Evolutionary conservation across 176 grass and related monocot species (phyloP).

Genomic region (Urochloa ruziziensis): DNA sequence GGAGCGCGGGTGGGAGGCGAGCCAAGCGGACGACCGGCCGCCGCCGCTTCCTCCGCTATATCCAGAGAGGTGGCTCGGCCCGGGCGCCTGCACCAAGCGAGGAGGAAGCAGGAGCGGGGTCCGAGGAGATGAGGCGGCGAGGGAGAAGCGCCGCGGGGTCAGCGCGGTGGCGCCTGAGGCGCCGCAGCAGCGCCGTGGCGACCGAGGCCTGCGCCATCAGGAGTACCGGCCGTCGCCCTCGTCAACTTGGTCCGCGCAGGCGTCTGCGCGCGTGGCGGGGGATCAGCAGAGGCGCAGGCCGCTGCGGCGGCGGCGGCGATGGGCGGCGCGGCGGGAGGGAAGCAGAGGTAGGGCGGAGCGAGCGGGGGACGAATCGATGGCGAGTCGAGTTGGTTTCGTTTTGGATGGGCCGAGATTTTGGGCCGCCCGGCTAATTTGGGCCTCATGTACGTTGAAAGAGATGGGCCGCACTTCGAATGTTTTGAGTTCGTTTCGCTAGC

Average conservation of each 20-base stretch:
- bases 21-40: neutral
- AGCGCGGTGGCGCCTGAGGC: conserved; percentile 24
- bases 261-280: neutral
- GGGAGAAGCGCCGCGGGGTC: conserved; percentile 9
- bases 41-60: neutral
- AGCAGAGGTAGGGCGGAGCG: neutral
- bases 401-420: neutral
- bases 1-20: neutral
- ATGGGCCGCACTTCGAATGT: no score
- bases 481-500: no score
- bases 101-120: neutral
- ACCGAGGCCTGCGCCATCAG: conserved; percentile 34
- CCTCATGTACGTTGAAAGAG: no score
- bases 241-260: no score
- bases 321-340: conserved; percentile 5
- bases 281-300: neutral
- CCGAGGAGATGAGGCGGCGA: conserved; percentile 11
- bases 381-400: neutral
- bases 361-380: neutral
- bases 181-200: conserved; percentile 24
- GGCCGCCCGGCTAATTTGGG: neutral
- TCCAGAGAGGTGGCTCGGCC: neutral
- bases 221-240: neutral
- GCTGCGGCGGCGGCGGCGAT: neutral
- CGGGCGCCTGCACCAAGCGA: neutral